These are phyloP conservation scores for Amylostereum chailletii DNA, from an alignment of 1,284 basidiomycete species.

Conservation along the genomic window DNA sequence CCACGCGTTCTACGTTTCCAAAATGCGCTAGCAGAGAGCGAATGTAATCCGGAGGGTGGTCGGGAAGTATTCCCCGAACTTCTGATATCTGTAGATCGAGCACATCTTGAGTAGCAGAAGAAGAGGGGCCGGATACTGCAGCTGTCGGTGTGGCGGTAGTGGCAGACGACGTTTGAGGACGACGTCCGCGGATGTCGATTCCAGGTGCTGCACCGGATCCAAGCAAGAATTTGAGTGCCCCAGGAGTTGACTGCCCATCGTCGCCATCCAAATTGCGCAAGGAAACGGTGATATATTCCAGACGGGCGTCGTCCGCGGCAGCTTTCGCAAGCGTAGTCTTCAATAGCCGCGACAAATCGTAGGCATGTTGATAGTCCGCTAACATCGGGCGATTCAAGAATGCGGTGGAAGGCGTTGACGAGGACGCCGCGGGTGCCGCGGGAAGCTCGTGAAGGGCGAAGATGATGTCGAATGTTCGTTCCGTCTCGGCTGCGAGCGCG, in stretches of 20 bases:
- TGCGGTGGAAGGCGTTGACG: slow-evolving; percentile 28
- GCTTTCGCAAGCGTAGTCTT: slow-evolving; percentile 32
- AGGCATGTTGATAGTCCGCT: slow-evolving; percentile 61
- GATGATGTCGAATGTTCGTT: slow-evolving; percentile 45
- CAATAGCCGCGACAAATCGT: slow-evolving; percentile 45
- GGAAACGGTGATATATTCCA: slow-evolving; percentile 45
- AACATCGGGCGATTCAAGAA: slow-evolving; percentile 61
- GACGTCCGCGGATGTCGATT: slow-evolving; percentile 30
- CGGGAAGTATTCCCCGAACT: slow-evolving; percentile 65
- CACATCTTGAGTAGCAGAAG: slow-evolving; percentile 17
- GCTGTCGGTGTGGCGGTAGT: slow-evolving; percentile 22
- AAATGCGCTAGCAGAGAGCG: slow-evolving; percentile 46
- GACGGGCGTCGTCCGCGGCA: slow-evolving; percentile 43
- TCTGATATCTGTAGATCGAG: slow-evolving; percentile 52
- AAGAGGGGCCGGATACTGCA: slow-evolving; percentile 10
- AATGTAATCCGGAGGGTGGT: slow-evolving; percentile 45
- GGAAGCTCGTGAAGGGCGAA: slow-evolving; percentile 46
- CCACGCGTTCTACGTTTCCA: slow-evolving; percentile 45
- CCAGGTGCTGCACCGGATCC: slow-evolving; percentile 44
- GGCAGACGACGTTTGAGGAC: slow-evolving; percentile 9
- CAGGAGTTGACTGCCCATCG: slow-evolving; percentile 26
- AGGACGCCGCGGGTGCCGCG: slow-evolving; percentile 17
- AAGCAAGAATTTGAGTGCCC: slow-evolving; percentile 52
- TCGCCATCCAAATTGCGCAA: slow-evolving; percentile 29
- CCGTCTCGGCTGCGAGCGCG: slow-evolving; percentile 35